These are phyloP conservation scores for Lagenidium giganteum DNA, from an alignment of 352 stramenopile genomes.

Conservation along the genomic window DNA sequence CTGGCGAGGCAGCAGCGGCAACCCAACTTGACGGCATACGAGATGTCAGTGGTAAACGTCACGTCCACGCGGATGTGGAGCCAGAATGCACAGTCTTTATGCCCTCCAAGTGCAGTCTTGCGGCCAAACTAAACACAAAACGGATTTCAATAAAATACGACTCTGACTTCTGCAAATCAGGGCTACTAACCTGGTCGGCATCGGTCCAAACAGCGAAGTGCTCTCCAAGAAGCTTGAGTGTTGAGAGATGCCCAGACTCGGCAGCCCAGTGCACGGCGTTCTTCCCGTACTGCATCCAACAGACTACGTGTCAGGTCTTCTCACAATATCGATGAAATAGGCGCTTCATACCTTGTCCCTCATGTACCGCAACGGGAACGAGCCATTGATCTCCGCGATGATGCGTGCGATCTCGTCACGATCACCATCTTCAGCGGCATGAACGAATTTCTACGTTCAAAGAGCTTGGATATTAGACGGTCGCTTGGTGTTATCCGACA, in stretches of 20 bases:
- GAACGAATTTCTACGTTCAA: conserved; percentile 63
- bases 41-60: conserved; percentile 54
- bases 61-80: conserved; percentile 55
- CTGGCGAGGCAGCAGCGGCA: conserved; percentile 43
- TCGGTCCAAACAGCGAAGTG: conserved; percentile 77
- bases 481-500: no score
- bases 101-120: conserved; percentile 74
- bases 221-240: conserved; percentile 76
- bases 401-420: conserved; percentile 76
- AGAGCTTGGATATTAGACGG: no score
- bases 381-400: conserved; percentile 72
- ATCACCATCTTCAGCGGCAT: conserved; percentile 75
- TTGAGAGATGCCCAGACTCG: conserved; percentile 68
- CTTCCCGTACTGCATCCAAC: conserved; percentile 67
- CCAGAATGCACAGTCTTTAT: conserved; percentile 82
- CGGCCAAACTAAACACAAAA: conserved; percentile 79
- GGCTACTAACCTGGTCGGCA: conserved; percentile 79
- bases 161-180: no score
- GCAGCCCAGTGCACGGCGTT: conserved; percentile 87
- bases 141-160: no score
- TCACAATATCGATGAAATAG: no score
- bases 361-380: conserved; percentile 76
- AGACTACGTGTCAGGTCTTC: background rate
- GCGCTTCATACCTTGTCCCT: conserved; percentile 84
- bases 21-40: conserved; percentile 51